Evolutionary conservation across 148 eudicot species (phyloP).

Genomic region (Fagopyrum tataricum): DNA sequence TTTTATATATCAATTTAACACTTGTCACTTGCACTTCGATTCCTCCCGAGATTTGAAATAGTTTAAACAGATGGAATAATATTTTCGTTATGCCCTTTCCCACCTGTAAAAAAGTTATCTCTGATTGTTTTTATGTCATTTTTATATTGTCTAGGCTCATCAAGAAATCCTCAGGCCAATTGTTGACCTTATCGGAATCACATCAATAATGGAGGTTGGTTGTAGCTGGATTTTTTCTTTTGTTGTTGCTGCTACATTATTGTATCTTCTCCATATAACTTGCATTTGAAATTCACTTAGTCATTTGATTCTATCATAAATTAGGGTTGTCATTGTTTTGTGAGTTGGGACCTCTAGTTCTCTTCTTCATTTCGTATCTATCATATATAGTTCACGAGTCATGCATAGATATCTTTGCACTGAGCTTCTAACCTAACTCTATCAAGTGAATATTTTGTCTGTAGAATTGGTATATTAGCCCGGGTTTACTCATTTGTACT

Average conservation of each 20-base stretch:
- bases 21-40: too few relatives aligned
- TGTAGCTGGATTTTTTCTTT: conserved; percentile 13
- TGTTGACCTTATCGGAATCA: conserved; percentile 88
- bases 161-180: conserved; percentile 65
- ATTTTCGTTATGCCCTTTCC: too few relatives aligned
- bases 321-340: neutral
- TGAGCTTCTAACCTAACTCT: neutral
- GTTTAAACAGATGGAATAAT: too few relatives aligned
- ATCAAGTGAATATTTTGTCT: neutral
- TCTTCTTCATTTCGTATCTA: too few relatives aligned
- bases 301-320: neutral
- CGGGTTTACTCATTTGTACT: neutral
- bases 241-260: conserved; percentile 15
- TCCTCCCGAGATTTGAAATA: too few relatives aligned
- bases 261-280: neutral
- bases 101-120: neutral
- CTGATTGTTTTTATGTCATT: neutral
- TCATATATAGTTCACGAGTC: neutral
- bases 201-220: conserved; percentile 97
- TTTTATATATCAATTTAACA: too few relatives aligned
- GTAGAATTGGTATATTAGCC: neutral
- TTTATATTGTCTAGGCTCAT: conserved; percentile 43
- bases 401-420: neutral
- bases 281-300: neutral
- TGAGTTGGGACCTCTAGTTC: neutral